Percentiles rank a stretch among this genome's conserved stretches.
Evolutionary conservation across 352 stramenopile species (phyloP).

Genomic region (Globisporangium yorkense): DNA sequence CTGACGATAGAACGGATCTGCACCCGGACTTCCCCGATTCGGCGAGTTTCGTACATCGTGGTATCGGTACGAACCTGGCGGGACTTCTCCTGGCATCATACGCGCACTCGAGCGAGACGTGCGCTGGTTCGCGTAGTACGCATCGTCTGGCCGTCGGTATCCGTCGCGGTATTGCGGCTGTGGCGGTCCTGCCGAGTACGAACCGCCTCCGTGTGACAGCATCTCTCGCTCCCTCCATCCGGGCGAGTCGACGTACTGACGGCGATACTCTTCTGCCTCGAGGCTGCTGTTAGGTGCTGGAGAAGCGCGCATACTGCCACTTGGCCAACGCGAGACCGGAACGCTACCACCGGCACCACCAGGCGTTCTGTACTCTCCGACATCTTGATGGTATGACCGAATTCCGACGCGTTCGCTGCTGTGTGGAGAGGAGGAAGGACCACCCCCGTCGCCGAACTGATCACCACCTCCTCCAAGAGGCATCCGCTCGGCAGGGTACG

Average conservation of each 20-base stretch:
- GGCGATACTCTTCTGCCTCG: conserved; percentile 19
- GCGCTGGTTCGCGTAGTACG: conserved; percentile 5
- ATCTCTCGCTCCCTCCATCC: conserved; percentile 31
- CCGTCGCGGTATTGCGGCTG: not conserved
- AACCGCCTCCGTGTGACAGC: not conserved
- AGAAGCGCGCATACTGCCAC: not conserved
- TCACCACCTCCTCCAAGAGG: not conserved
- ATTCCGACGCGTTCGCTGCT: not conserved
- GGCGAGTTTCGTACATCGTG: conserved; percentile 4
- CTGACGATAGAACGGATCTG: conserved; percentile 6
- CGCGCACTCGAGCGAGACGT: conserved; percentile 1
- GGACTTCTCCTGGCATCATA: not conserved
- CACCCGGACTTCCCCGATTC: not conserved
- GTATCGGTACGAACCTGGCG: conserved; percentile 7
- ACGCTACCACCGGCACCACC: not conserved
- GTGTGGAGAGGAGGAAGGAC: not conserved
- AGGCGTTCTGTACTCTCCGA: conserved; percentile 4
- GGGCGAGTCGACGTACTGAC: conserved; percentile 26
- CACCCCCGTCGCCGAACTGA: not conserved
- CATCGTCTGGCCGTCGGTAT: conserved; percentile 1
- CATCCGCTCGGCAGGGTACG: conserved; percentile 4
- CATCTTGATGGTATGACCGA: not conserved
- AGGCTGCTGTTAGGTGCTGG: not conserved
- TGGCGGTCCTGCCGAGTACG: not conserved
- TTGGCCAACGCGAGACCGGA: not conserved